Conservation (phyloP, 2,329 filamentous ascomycete species). For the Cercospora nicotianae region DNA sequence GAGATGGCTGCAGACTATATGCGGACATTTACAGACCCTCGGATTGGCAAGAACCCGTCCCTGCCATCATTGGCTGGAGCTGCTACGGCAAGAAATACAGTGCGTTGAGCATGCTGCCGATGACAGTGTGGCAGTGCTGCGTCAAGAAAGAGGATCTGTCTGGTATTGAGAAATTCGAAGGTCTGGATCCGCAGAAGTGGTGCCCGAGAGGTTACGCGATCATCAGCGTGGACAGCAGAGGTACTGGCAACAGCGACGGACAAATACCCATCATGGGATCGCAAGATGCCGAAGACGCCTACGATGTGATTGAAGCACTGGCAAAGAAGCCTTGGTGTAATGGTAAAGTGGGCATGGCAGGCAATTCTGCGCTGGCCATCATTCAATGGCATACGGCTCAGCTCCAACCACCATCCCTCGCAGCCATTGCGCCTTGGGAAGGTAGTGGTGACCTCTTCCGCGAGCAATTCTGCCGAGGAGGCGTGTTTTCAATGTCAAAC, state of each 20-base stretch:
- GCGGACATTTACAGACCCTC: constrained; percentile 49
- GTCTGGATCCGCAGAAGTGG: constrained; percentile 43
- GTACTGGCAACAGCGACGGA: constrained; percentile 39
- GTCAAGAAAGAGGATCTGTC: constrained; percentile 32
- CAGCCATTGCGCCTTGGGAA: constrained; percentile 51
- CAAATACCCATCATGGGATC: constrained; percentile 43
- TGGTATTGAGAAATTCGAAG: constrained; percentile 48
- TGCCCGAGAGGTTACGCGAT: constrained; percentile 39
- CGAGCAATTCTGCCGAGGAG: constrained; percentile 49
- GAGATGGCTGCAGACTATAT: constrained; percentile 47
- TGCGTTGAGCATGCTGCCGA: constrained; percentile 43
- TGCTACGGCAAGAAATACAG: constrained; percentile 50
- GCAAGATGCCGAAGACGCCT: constrained; percentile 48
- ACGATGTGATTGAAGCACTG: constrained; percentile 48
- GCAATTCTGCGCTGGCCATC: constrained; percentile 47
- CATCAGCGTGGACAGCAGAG: constrained; percentile 37
- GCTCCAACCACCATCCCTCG: constrained; percentile 44
- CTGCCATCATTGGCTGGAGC: constrained; percentile 49
- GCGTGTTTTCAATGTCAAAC: constrained; percentile 43
- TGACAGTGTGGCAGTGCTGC: constrained; percentile 44
- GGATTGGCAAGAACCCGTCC: constrained; percentile 38
- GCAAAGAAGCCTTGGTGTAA: constrained; percentile 49
- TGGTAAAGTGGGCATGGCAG: constrained; percentile 46
- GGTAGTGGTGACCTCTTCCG: constrained; percentile 49
- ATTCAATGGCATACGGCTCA: constrained; percentile 45